Evolutionary conservation across 305 asterid species (phyloP).

Genomic region (Fraxinus nigra): DNA sequence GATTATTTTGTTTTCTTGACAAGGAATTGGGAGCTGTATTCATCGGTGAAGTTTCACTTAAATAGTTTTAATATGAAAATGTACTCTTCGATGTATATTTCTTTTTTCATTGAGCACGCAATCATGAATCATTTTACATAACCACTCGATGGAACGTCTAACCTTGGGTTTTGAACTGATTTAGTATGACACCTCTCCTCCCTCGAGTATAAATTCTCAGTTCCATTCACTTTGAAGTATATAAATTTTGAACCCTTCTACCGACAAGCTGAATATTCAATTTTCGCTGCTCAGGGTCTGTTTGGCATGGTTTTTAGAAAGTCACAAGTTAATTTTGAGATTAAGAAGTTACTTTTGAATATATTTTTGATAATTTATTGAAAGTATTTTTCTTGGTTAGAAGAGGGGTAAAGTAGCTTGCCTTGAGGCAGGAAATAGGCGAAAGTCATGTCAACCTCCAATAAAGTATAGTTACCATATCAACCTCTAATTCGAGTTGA

Average conservation of each 20-base stretch:
- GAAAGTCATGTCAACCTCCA: not conserved
- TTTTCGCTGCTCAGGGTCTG: not conserved
- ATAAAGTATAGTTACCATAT: not conserved
- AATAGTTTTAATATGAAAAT: not conserved
- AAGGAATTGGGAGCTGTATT: not conserved
- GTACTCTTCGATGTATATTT: not conserved
- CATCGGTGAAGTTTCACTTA: not conserved
- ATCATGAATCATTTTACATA: not conserved
- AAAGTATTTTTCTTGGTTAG: not conserved
- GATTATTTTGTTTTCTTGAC: not conserved
- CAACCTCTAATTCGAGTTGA: not conserved
- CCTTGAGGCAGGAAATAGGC: not conserved
- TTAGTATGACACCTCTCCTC: not conserved
- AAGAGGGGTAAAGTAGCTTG: not conserved
- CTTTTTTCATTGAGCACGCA: not conserved
- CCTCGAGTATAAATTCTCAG: not conserved
- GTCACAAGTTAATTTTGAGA: not conserved
- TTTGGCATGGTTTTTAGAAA: not conserved
- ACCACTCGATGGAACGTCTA: not conserved
- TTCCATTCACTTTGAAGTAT: not conserved
- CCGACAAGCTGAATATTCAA: not conserved
- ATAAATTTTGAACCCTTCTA: not conserved
- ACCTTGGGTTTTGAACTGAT: not conserved
- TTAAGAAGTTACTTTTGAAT: not conserved
- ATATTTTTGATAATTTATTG: not conserved